Evolutionary conservation across 768 basidiomycete genomes (phyloP).

Genomic region (Lactarius akahatsu): DNA sequence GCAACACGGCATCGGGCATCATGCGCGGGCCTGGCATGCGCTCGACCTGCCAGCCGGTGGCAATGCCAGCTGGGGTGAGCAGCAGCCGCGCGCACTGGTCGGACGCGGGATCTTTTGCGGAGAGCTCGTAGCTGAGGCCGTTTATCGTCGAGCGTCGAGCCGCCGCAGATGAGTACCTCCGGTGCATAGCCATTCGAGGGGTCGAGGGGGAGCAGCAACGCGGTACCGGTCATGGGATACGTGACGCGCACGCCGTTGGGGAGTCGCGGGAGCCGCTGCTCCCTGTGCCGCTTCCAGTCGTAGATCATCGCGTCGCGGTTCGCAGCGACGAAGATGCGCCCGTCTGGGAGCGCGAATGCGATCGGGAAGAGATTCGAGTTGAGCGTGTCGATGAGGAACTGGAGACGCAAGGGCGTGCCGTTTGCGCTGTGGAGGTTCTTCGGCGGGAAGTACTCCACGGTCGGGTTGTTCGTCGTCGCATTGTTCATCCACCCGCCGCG

Average conservation of each 20-base stretch:
- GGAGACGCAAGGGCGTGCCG: slow-evolving; percentile 62
- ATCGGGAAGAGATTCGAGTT: slow-evolving; percentile 85
- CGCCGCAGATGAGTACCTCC: slow-evolving; percentile 75
- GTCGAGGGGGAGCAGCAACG: slow-evolving; percentile 67
- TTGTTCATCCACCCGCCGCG: slow-evolving; percentile 90
- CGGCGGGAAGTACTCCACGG: slow-evolving; percentile 79
- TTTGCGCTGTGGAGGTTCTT: slow-evolving; percentile 67
- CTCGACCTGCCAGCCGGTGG: slow-evolving; percentile 70
- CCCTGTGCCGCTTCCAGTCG: slow-evolving; percentile 64
- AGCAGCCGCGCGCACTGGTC: slow-evolving; percentile 69
- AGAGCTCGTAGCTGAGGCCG: slow-evolving; percentile 60
- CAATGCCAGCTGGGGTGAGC: slow-evolving; percentile 63
- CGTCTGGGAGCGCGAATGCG: slow-evolving; percentile 68
- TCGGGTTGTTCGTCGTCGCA: slow-evolving; percentile 75
- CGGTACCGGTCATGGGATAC: slow-evolving; percentile 80
- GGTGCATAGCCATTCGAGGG: slow-evolving; percentile 61
- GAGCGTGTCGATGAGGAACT: slow-evolving; percentile 67
- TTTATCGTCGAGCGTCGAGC: slow-evolving; percentile 62
- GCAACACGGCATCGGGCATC: slow-evolving; percentile 80
- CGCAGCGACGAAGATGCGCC: slow-evolving; percentile 71
- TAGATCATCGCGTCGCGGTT: slow-evolving; percentile 80
- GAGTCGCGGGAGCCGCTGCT: slow-evolving; percentile 60
- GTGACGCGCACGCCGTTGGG: slow-evolving; percentile 80
- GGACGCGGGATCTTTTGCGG: slow-evolving; percentile 71
- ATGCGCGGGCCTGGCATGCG: slow-evolving; percentile 69